phyloP scores from a whole-genome alignment of 768 basidiomycete species.

The Pleurotus eryngii region DNA sequence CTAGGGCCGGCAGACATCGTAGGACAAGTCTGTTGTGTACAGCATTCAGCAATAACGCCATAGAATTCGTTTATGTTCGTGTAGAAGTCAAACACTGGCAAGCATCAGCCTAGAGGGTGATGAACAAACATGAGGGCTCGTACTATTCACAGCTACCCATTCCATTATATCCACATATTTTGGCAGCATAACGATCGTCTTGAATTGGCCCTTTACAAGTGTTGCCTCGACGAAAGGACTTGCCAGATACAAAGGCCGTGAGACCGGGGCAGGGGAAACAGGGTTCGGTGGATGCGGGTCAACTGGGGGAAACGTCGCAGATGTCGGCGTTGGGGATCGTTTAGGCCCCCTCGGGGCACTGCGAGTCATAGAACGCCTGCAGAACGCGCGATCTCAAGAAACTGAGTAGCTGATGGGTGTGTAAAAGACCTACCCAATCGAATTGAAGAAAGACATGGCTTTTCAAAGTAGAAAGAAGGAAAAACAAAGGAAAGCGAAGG shows the following conservation, averaged over 20 bases:
- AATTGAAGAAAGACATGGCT: constrained; percentile 81
- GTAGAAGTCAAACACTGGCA: constrained; percentile 93
- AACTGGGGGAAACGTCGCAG: constrained; percentile 50
- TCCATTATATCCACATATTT: constrained; percentile 99
- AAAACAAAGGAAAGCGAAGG: neutral
- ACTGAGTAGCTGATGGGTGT: neutral
- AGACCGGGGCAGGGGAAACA: constrained; percentile 35
- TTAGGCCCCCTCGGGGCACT: constrained; percentile 60
- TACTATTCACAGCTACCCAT: constrained; percentile 83
- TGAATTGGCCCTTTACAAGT: constrained; percentile 95
- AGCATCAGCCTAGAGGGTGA: neutral
- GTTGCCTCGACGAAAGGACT: constrained; percentile 97
- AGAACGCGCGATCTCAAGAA: constrained; percentile 7
- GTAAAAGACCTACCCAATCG: constrained; percentile 56
- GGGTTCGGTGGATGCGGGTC: constrained; percentile 38
- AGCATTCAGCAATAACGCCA: constrained; percentile 91
- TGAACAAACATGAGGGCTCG: constrained; percentile 25
- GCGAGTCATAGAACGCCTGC: constrained; percentile 73
- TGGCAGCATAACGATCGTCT: constrained; percentile 92
- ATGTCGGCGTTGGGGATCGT: constrained; percentile 74
- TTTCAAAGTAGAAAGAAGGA: neutral
- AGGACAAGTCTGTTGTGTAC: constrained; percentile 84
- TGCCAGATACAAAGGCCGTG: constrained; percentile 82
- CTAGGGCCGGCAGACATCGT: constrained; percentile 90
- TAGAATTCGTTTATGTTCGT: constrained; percentile 97